A percentile compares a stretch with the other conserved stretches of the same genome.
Conservation (phyloP, 192 early-diverging fungal genomes). For the Backusella westeae region DNA sequence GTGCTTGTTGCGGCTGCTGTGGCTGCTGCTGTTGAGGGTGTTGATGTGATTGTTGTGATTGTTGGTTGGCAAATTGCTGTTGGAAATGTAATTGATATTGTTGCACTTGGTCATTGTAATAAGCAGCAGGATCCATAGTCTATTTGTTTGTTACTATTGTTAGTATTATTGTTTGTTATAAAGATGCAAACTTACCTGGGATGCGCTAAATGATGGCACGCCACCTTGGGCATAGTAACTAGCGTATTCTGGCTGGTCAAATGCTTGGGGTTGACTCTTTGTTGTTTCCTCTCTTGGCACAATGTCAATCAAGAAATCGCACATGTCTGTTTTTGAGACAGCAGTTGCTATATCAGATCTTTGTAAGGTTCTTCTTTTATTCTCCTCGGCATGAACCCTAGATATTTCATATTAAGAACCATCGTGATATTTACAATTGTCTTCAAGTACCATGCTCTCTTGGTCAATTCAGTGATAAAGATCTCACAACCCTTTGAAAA, state of each 20-base stretch:
- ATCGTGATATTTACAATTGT: background rate
- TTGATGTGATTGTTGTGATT: conserved; percentile 12
- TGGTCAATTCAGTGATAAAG: conserved; percentile 89
- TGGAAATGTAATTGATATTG: conserved; percentile 37
- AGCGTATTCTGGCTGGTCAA: conserved; percentile 10
- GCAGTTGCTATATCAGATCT: conserved; percentile 87
- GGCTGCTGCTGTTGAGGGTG: background rate
- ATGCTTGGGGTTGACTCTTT: conserved; percentile 6
- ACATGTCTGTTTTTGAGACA: conserved; percentile 87
- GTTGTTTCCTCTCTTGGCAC: conserved; percentile 84
- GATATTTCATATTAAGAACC: background rate
- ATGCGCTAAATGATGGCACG: background rate
- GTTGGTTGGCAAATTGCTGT: conserved; percentile 29
- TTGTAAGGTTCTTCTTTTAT: conserved; percentile 93
- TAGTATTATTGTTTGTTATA: no score
- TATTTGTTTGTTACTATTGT: no score
- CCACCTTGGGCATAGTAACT: background rate
- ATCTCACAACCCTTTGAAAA: conserved; percentile 98
- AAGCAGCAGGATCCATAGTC: background rate
- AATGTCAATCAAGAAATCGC: conserved; percentile 97
- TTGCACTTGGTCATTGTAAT: conserved; percentile 31
- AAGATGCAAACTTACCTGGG: background rate
- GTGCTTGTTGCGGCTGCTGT: background rate
- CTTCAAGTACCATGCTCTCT: conserved; percentile 64
- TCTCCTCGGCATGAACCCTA: conserved; percentile 92